Evolutionary conservation across 768 basidiomycete species (phyloP).

Genomic region (Suillus variegatus): DNA sequence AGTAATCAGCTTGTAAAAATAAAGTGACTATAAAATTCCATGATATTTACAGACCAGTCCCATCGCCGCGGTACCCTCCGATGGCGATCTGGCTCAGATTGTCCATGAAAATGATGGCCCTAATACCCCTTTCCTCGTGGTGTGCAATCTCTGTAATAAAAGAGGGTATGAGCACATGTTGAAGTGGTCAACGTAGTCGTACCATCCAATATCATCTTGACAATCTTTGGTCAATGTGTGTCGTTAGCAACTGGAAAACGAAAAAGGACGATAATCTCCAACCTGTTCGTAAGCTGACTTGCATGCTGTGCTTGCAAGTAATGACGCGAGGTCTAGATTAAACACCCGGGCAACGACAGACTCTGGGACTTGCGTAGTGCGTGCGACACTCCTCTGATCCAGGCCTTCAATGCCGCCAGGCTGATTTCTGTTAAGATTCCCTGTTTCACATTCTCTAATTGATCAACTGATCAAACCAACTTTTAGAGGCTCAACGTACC

Average conservation of each 20-base stretch:
- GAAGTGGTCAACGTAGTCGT: background rate
- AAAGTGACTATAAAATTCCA: background rate
- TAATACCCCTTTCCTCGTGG: conserved; percentile 11
- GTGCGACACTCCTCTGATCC: background rate
- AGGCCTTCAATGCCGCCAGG: background rate
- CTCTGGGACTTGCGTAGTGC: conserved; percentile 6
- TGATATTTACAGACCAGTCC: conserved; percentile 11
- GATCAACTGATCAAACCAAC: background rate
- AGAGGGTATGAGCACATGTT: background rate
- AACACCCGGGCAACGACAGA: conserved; percentile 13
- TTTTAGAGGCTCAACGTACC: background rate
- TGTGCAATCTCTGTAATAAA: conserved; percentile 9
- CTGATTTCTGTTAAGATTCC: background rate
- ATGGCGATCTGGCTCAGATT: conserved; percentile 12
- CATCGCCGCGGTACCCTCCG: conserved; percentile 12
- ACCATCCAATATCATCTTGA: conserved; percentile 8
- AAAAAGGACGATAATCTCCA: background rate
- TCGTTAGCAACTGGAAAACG: background rate
- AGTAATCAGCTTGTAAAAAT: background rate
- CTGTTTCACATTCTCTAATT: background rate
- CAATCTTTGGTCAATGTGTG: background rate
- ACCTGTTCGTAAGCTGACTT: conserved; percentile 14
- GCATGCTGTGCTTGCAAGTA: conserved; percentile 13
- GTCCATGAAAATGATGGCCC: conserved; percentile 13
- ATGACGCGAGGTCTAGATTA: conserved; percentile 8